phyloP scores from a whole-genome alignment of 345 rosid genomes.

The Angophora floribunda region DNA sequence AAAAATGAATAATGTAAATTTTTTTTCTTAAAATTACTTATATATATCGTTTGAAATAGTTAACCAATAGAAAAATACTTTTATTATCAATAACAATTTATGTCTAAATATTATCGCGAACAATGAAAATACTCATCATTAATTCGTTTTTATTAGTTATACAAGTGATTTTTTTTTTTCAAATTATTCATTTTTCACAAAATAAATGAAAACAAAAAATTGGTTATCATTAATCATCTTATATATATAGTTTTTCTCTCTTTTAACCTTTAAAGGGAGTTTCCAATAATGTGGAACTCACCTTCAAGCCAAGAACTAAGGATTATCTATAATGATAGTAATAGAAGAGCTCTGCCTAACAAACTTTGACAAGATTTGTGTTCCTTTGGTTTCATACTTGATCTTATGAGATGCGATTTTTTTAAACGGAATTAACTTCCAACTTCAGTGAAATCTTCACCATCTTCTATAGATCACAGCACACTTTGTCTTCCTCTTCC shows the following conservation, averaged over 20 bases:
- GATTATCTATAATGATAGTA: background rate
- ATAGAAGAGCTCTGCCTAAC: background rate
- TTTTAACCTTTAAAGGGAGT: background rate
- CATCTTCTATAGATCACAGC: background rate
- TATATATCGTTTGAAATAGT: background rate
- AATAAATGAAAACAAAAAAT: background rate
- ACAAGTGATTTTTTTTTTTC: background rate
- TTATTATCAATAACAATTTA: background rate
- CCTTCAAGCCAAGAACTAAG: background rate
- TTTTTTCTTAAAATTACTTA: background rate
- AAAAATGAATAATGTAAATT: background rate
- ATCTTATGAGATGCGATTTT: background rate
- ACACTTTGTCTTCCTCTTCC: background rate
- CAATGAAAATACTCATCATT: background rate
- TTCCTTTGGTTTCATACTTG: background rate
- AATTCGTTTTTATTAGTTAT: background rate
- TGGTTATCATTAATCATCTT: background rate
- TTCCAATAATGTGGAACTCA: background rate
- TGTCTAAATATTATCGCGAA: background rate
- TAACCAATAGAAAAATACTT: background rate
- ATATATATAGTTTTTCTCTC: background rate
- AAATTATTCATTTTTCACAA: background rate
- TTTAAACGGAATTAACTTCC: background rate
- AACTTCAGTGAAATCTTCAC: background rate
- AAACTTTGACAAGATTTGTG: background rate